Evolutionary conservation across 768 basidiomycete species (phyloP).

Genomic region (Phanerochaete sordida): DNA sequence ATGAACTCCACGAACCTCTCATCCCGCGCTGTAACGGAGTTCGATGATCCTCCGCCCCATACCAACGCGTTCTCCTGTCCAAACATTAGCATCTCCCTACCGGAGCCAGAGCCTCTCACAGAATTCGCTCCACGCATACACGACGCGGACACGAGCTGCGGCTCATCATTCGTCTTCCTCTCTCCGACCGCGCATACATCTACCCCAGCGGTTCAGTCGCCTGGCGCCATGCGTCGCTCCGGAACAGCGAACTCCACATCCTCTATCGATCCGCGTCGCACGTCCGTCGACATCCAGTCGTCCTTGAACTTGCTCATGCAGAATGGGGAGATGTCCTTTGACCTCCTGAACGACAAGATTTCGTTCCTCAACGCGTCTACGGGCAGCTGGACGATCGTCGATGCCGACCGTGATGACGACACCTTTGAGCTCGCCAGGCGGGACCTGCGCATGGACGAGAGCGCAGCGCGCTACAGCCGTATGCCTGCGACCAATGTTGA

Average conservation of each 20-base stretch:
- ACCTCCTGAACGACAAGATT: constrained; percentile 32
- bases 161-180: neutral
- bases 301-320: constrained; percentile 32
- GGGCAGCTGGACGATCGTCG: constrained; percentile 2
- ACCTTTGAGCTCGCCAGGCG: constrained; percentile 25
- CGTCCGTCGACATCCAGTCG: constrained; percentile 31
- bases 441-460: constrained; percentile 21
- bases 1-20: constrained; percentile 28
- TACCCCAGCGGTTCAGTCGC: neutral
- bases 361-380: constrained; percentile 29
- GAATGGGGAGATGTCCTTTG: constrained; percentile 31
- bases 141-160: neutral
- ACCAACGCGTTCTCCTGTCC: constrained; percentile 4
- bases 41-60: neutral
- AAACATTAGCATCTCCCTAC: constrained; percentile 18
- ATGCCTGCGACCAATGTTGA: neutral
- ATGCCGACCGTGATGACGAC: constrained; percentile 15
- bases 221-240: neutral
- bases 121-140: neutral
- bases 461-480: constrained; percentile 13
- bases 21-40: constrained; percentile 5
- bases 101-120: constrained; percentile 6
- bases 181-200: neutral
- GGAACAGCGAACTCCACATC: constrained; percentile 10
- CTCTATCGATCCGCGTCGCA: constrained; percentile 24